Evolutionary conservation across 495 filamentous ascomycete genomes (phyloP), one percentile per base, ranked within the genome.

Genomic region (Aspergillus asperescens): DNA sequence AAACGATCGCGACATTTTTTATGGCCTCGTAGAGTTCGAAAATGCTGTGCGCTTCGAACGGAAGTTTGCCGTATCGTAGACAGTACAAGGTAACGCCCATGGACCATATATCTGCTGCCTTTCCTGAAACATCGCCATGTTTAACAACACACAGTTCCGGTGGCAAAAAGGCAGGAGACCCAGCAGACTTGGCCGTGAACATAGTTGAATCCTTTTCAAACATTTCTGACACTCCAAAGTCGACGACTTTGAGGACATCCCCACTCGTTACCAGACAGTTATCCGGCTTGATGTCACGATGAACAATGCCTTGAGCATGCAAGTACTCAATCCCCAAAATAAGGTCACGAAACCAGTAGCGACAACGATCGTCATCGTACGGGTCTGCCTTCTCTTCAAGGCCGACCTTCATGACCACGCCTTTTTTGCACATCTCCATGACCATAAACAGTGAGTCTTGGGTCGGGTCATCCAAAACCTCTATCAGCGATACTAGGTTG

Each of bases 391-490:
- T 70, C 60, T 95, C 86, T 55, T 87, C 85, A n/a, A 97, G 65
- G 5, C 88, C 89, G 40, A 98, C 89, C 53, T 94, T 93, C 93
- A 98, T 97, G 31, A 96, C 78, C 20, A 97, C 92, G 0, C 93
- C 93, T 62, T 97, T 97, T 60, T 95, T 93, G 74, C 93, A 98
- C 89, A 95, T 93, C 66, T 98, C 93, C 63, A 98, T 79, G 4
- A 98, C 93, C 88, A 98, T 97, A 66, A 96, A 98, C 18, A 98
- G 70, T 1, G 90, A 94, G 63, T 98, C 93, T 57, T 96, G 91
- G 27, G 88, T 83, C 2, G 93, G 94, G 60, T 97, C 94, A 64
- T 98, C 93, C 27, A 98, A 70, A 0, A 98, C 93, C 66, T 98
- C 93, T 56, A 93, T 86, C 25, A 98, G 72, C 25, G 85, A 84